Evolutionary conservation across 495 filamentous ascomycete species (phyloP).

Genomic region (Penicillium longicatenatum): DNA sequence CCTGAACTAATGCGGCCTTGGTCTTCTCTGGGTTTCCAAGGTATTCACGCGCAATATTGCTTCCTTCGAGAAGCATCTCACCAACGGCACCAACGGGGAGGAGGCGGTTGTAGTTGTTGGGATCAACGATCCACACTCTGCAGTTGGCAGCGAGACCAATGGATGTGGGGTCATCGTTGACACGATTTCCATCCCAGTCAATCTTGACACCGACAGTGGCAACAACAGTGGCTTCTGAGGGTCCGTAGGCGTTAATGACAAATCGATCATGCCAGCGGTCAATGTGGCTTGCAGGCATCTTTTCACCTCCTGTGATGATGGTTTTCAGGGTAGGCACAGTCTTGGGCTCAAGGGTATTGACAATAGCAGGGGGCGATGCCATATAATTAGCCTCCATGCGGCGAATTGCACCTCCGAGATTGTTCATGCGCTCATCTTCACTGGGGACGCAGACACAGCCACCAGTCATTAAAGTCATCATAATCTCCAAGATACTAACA

Average conservation of each 20-base stretch:
- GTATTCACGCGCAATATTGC: constrained; percentile 60
- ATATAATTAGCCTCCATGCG: constrained; percentile 45
- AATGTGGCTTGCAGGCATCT: constrained; percentile 48
- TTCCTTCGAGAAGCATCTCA: constrained; percentile 67
- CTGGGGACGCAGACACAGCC: constrained; percentile 68
- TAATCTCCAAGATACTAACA: constrained; percentile 64
- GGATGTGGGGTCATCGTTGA: constrained; percentile 37
- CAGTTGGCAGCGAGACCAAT: constrained; percentile 45
- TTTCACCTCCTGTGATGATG: constrained; percentile 58
- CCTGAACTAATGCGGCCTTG: constrained; percentile 55
- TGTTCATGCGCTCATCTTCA: constrained; percentile 54
- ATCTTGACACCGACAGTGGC: constrained; percentile 43
- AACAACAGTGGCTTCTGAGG: constrained; percentile 54
- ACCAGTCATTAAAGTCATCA: constrained; percentile 63
- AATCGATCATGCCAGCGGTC: constrained; percentile 44
- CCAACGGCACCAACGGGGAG: constrained; percentile 62
- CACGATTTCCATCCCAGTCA: constrained; percentile 44
- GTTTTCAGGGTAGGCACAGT: constrained; percentile 50
- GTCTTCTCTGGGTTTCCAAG: constrained; percentile 58
- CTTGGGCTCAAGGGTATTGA: constrained; percentile 47
- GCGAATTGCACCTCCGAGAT: constrained; percentile 44
- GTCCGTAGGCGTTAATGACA: constrained; percentile 58
- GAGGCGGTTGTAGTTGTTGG: constrained; percentile 55
- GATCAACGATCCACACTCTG: constrained; percentile 61
- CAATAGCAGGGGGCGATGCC: constrained; percentile 47